Conservation (phyloP, 352 stramenopile genomes). For the Phytophthora ohioensis region DNA sequence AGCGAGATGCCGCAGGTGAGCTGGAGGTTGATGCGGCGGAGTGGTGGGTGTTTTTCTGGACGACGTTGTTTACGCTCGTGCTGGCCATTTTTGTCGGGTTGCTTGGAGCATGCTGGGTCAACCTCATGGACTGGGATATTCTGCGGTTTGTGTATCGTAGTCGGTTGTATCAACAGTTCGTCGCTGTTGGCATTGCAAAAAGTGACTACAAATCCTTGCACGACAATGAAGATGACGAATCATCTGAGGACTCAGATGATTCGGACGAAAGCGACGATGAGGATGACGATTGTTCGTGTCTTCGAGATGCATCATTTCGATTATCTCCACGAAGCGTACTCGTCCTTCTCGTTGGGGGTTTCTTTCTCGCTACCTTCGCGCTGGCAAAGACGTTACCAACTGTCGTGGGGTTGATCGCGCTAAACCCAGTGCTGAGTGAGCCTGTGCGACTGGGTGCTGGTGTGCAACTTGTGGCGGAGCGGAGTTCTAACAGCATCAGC, state of each 20-base stretch:
- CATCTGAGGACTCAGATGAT: conserved; percentile 18
- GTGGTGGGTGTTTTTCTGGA: conserved; percentile 49
- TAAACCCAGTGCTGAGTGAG: conserved; percentile 66
- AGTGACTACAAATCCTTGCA: conserved; percentile 35
- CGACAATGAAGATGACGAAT: conserved; percentile 29
- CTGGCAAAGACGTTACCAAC: conserved; percentile 51
- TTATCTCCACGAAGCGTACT: conserved; percentile 38
- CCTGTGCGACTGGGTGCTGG: conserved; percentile 45
- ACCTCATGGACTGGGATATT: conserved; percentile 67
- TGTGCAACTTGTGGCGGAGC: conserved; percentile 27
- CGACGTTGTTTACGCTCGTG: conserved; percentile 37
- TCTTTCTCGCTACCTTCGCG: conserved; percentile 37
- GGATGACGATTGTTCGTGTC: conserved; percentile 24
- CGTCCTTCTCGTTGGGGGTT: conserved; percentile 23
- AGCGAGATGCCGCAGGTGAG: conserved; percentile 44
- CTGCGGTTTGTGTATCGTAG: conserved; percentile 38
- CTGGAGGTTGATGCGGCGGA: conserved; percentile 59
- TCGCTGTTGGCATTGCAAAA: conserved; percentile 6
- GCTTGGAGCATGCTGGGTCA: conserved; percentile 55
- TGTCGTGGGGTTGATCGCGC: conserved; percentile 60
- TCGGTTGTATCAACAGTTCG: conserved; percentile 20
- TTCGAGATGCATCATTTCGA: conserved; percentile 13
- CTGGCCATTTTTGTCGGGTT: conserved; percentile 49
- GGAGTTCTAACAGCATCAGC: conserved; percentile 20
- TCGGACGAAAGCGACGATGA: conserved; percentile 31